phyloP scores from a whole-genome alignment of 768 basidiomycete genomes.

The Pleurotus djamor region DNA sequence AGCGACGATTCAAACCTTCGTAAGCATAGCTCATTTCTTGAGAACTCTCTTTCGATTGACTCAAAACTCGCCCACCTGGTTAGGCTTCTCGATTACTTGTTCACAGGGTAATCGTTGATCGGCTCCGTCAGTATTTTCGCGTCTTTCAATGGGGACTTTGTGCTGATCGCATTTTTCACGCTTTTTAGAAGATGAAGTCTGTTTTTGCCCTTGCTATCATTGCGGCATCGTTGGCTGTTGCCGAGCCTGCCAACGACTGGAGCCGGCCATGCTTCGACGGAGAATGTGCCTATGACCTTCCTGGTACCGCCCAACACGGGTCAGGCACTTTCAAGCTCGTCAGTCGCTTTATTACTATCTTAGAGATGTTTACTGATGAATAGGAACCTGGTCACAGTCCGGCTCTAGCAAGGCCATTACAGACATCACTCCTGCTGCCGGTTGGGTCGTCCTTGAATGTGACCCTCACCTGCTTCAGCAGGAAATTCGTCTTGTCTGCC shows the following conservation, averaged over 20 bases:
- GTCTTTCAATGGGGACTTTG: neutral
- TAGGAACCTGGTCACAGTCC: neutral
- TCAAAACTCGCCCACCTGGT: neutral
- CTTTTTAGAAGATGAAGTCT: neutral
- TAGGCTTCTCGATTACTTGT: neutral
- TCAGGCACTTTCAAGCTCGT: constrained; percentile 3
- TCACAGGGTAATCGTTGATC: neutral
- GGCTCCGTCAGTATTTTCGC: neutral
- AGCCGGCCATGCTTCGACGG: constrained; percentile 4
- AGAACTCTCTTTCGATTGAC: neutral
- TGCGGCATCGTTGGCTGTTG: constrained; percentile 1
- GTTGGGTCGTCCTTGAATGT: constrained; percentile 4
- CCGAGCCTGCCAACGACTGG: constrained; percentile 6
- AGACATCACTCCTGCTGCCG: constrained; percentile 2
- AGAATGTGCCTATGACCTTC: constrained; percentile 7
- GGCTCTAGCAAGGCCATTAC: neutral
- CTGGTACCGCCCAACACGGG: neutral
- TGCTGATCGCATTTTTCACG: neutral
- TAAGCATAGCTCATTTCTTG: no score
- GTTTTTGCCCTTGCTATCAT: constrained; percentile 3
- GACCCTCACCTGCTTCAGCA: constrained; percentile 2
- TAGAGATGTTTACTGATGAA: neutral
- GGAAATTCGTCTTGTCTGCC: constrained; percentile 3
- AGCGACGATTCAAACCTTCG: no score
- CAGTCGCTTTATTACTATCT: neutral